Evolutionary conservation across 2,329 filamentous ascomycete species (phyloP), one percentile per base, ranked within the genome.

Genomic region (Kalaharituber pfeilii): DNA sequence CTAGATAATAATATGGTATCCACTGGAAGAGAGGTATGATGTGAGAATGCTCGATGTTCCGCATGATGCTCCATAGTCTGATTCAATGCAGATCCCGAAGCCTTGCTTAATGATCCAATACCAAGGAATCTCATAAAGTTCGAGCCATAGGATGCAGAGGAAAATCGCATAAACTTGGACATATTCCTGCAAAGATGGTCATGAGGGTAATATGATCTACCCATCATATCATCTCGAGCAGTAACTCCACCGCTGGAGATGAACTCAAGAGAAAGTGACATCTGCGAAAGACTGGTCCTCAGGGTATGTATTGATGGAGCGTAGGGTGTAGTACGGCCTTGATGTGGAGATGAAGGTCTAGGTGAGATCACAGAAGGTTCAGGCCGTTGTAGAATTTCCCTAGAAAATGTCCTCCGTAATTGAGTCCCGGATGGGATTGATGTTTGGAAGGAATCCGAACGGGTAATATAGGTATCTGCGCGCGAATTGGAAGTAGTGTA

Each of bases 1-100:
- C 82, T 85, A 0, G 81, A 81, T 2, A 86, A 68, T 1, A 86
- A 68, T 47, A 83, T 75, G 51, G 74, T 80, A 39, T 73, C 71
- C 0, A 76, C 69, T 2, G 75, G 71, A 0, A 78, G 72, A 49
- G 76, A 73, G 0, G 79, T 80, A 63, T 82, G 79, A 49, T 75
- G 74, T 0, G 77, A 77, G 62, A 82, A 82, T 2, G 77, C 78
- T 4, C 77, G 73, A 27, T 82, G 72, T 61, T 82, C 78, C 52
- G 73, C 69, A 62, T 82, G 78, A 33, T 61, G 59, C 25, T 53
- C 22, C 13, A 5, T 9, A 25, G 52, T 27, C 15, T 22, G 15
- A 27, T 51, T 30, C 11, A 24, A n/a, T 27, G 15, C 13, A 20
- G n/a, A 20, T 1, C 51, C 53, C 36, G 60, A 57, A 26, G 52